A percentile compares a stretch with the other conserved stretches of the same genome.
Conservation (phyloP, 257 asterid genomes). For the Przewalskia tangutica region DNA sequence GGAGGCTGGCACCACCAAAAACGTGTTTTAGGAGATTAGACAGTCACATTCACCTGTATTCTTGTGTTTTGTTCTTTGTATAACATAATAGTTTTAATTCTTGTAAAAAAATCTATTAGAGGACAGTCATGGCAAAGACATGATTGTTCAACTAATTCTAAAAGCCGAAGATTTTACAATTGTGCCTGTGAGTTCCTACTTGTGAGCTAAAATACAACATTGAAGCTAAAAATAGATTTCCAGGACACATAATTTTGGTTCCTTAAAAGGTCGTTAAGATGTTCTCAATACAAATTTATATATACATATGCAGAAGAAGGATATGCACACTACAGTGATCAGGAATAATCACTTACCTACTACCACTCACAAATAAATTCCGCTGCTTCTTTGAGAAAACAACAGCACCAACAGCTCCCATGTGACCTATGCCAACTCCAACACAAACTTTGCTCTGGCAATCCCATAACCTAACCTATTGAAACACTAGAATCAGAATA, state of each 20-base stretch:
- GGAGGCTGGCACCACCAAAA: neutral
- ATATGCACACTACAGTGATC: neutral
- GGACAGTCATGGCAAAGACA: neutral
- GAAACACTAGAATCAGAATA: conserved; percentile 16
- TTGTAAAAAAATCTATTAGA: neutral
- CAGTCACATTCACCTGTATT: neutral
- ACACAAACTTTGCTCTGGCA: conserved; percentile 50
- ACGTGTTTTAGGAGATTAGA: neutral
- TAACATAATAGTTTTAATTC: neutral
- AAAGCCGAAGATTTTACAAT: neutral
- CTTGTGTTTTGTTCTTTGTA: neutral
- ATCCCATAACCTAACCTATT: conserved; percentile 94
- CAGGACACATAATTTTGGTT: neutral
- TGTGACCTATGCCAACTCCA: conserved; percentile 84
- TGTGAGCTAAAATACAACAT: neutral
- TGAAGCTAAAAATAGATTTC: neutral
- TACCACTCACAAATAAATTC: conserved; percentile 82
- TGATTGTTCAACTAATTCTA: neutral
- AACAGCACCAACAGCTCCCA: conserved; percentile 87
- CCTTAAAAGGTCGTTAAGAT: neutral
- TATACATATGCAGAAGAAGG: neutral
- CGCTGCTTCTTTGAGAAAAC: conserved; percentile 64
- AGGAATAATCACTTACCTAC: conserved; percentile 48
- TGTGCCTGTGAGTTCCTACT: neutral
- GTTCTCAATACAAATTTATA: neutral